phyloP scores from a whole-genome alignment of 768 basidiomycete genomes.

The Strobilomyces confusus region DNA sequence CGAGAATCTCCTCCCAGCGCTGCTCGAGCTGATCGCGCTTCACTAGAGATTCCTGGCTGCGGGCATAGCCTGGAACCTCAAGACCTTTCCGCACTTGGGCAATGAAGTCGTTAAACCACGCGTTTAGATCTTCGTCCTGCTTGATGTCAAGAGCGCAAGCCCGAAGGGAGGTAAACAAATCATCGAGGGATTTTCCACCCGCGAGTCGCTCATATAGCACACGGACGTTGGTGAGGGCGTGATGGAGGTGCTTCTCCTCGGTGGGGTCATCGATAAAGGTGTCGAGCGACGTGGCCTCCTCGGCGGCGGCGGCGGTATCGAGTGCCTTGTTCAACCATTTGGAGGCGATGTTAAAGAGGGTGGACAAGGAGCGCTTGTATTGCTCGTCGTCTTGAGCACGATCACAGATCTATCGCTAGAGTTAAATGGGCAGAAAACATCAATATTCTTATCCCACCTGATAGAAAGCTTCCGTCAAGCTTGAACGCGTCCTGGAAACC shows the following conservation, averaged over 20 bases:
- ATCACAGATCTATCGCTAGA: constrained; percentile 49
- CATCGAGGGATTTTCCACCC: constrained; percentile 44
- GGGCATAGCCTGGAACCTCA: constrained; percentile 48
- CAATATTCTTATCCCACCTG: constrained; percentile 35
- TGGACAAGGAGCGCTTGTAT: constrained; percentile 55
- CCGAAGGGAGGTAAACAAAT: constrained; percentile 40
- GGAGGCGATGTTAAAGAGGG: constrained; percentile 52
- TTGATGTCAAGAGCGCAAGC: constrained; percentile 46
- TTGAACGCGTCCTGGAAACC: constrained; percentile 36
- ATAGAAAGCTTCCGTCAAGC: constrained; percentile 50
- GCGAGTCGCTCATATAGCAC: constrained; percentile 53
- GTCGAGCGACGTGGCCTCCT: constrained; percentile 43
- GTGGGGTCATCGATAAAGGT: constrained; percentile 61
- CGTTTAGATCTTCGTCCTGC: constrained; percentile 48
- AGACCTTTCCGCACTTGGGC: constrained; percentile 42
- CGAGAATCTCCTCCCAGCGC: constrained; percentile 49
- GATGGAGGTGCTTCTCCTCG: constrained; percentile 55
- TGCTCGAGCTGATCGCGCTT: constrained; percentile 42
- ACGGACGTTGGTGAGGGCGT: constrained; percentile 42
- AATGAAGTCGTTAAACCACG: constrained; percentile 56
- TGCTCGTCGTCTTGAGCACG: constrained; percentile 58
- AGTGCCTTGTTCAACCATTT: constrained; percentile 54
- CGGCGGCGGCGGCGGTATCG: constrained; percentile 44
- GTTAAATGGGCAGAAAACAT: not conserved
- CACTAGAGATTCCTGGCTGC: constrained; percentile 41